Percentiles rank a stretch among this genome's conserved stretches.
phyloP scores from a whole-genome alignment of 2,329 filamentous ascomycete species.

The Pyrenophora tritici-repentis region DNA sequence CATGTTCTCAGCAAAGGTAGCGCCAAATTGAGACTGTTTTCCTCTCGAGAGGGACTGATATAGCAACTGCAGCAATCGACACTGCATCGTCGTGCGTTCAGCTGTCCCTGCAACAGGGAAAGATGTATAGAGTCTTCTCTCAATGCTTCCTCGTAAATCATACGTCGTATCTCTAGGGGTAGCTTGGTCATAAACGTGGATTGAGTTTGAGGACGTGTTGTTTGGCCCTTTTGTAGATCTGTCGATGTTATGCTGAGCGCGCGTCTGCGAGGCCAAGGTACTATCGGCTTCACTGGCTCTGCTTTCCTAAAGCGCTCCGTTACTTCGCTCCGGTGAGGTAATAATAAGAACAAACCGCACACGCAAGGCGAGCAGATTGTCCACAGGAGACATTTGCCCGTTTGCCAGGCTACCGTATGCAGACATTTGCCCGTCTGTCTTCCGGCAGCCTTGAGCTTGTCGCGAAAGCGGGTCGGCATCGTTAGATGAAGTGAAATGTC shows the following conservation, averaged over 20 bases:
- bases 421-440: constrained; percentile 13
- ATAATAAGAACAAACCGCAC: constrained; percentile 16
- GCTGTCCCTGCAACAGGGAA: constrained; percentile 9
- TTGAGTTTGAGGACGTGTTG: constrained; percentile 18
- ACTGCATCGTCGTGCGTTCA: constrained; percentile 12
- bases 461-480: constrained; percentile 10
- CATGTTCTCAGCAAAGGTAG: constrained; percentile 24
- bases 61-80: constrained; percentile 1
- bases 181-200: constrained; percentile 27
- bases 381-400: constrained; percentile 23
- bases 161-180: constrained; percentile 27
- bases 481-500: background rate
- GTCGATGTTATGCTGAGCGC: constrained; percentile 17
- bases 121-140: constrained; percentile 20
- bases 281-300: constrained; percentile 9
- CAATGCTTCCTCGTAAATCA: constrained; percentile 23
- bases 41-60: background rate
- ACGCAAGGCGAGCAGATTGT: constrained; percentile 24
- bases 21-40: constrained; percentile 7
- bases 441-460: constrained; percentile 14
- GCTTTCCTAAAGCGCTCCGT: background rate
- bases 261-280: constrained; percentile 24
- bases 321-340: constrained; percentile 5
- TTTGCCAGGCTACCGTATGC: constrained; percentile 9
- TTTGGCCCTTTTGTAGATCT: constrained; percentile 13